These are phyloP conservation scores for Metarhizium rileyi DNA, from an alignment of 2,329 filamentous ascomycete species.

Conservation along the genomic window DNA sequence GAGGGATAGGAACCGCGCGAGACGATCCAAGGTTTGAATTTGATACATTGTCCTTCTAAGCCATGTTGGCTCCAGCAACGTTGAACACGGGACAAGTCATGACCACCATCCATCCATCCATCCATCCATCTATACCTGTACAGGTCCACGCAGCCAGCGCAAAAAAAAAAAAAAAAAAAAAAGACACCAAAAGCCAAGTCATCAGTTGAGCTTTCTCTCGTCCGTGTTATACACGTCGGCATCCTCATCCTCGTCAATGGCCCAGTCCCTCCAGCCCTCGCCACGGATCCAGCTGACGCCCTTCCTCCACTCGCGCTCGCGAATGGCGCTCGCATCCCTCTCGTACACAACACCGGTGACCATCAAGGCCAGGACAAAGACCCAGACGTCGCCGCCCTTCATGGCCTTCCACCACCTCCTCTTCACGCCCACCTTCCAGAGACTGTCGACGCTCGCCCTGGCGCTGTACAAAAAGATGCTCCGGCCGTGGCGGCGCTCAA, in stretches of 20 bases:
- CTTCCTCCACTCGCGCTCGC: constrained; percentile 59
- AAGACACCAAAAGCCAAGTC: background rate
- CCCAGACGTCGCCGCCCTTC: constrained; percentile 70
- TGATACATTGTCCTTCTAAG: too few relatives aligned
- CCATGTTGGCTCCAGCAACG: too few relatives aligned
- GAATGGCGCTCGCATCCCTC: constrained; percentile 55
- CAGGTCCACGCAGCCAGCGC: too few relatives aligned
- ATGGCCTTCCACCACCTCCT: constrained; percentile 77
- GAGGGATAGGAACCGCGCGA: too few relatives aligned
- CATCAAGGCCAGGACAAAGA: constrained; percentile 73
- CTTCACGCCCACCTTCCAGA: constrained; percentile 95
- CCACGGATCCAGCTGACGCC: constrained; percentile 64
- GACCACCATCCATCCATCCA: too few relatives aligned
- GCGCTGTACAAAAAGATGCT: constrained; percentile 70
- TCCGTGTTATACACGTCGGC: background rate
- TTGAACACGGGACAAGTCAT: too few relatives aligned
- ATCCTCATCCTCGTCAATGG: constrained; percentile 32
- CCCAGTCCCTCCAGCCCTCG: constrained; percentile 65
- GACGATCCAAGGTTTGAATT: too few relatives aligned
- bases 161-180: too few relatives aligned
- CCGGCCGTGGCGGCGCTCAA: constrained; percentile 56
- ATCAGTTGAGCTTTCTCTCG: constrained; percentile 12
- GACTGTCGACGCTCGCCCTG: constrained; percentile 66
- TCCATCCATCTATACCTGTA: too few relatives aligned
- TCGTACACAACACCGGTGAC: constrained; percentile 72